Percentiles rank a stretch among this genome's conserved stretches.
phyloP scores from a whole-genome alignment of 768 basidiomycete species.

The Fistulinella prunicolor region DNA sequence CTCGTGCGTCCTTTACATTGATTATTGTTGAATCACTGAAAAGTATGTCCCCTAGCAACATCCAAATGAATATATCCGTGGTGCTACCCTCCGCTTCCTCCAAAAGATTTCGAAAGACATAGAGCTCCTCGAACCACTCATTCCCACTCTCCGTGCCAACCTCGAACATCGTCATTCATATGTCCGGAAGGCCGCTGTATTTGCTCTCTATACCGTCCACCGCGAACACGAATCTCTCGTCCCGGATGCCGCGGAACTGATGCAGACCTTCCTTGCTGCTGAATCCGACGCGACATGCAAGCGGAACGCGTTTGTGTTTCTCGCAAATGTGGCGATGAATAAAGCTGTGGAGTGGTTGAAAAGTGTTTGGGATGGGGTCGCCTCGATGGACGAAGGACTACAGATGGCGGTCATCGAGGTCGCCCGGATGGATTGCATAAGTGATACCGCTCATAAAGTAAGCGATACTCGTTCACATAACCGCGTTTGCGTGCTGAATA shows the following conservation, averaged over 20 bases:
- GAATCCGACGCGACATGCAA: slow-evolving; percentile 97
- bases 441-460: slow-evolving; percentile 79
- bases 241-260: slow-evolving; percentile 93
- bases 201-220: slow-evolving; percentile 93
- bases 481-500: slow-evolving; percentile 4
- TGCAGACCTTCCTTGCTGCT: slow-evolving; percentile 93
- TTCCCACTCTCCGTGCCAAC: slow-evolving; percentile 90
- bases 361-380: slow-evolving; percentile 79
- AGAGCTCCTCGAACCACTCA: slow-evolving; percentile 92
- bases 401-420: slow-evolving; percentile 97
- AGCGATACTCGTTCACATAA: slow-evolving; percentile 26
- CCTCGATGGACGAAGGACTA: slow-evolving; percentile 82
- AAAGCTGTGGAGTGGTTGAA: slow-evolving; percentile 92
- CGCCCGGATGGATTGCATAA: slow-evolving; percentile 84
- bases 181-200: slow-evolving; percentile 97
- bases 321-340: slow-evolving; percentile 80
- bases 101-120: slow-evolving; percentile 93
- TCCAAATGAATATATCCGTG: slow-evolving; percentile 98
- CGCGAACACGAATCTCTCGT: slow-evolving; percentile 93
- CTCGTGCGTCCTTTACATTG: slow-evolving; percentile 53
- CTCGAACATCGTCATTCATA: slow-evolving; percentile 97
- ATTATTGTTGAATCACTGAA: not conserved
- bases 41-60: slow-evolving; percentile 69
- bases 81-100: slow-evolving; percentile 93
- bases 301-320: slow-evolving; percentile 95